These are phyloP conservation scores for Cenchrus purpureus DNA, from an alignment of 176 grass and related monocot species.

Conservation along the genomic window DNA sequence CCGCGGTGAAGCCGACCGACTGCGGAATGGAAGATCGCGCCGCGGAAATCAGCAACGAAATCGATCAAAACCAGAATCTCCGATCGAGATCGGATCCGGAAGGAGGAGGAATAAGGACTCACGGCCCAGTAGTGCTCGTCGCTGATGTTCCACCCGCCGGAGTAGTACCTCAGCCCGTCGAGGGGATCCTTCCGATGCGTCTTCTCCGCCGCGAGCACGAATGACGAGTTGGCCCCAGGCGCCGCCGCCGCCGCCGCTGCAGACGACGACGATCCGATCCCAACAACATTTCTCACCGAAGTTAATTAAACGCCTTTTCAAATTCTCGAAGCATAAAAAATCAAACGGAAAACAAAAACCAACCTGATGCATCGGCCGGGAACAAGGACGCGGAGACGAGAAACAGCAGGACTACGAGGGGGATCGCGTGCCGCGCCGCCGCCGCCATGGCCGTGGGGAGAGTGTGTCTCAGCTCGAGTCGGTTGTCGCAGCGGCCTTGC, in stretches of 20 bases:
- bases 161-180: conserved; percentile 62
- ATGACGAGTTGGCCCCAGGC: conserved; percentile 40
- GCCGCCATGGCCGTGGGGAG: not conserved
- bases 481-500: not conserved
- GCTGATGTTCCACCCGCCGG: conserved; percentile 93
- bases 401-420: not conserved
- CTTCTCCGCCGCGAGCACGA: conserved; percentile 66
- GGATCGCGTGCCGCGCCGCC: not conserved
- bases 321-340: not conserved
- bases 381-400: not conserved
- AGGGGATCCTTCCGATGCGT: conserved; percentile 85
- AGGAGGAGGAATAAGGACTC: not conserved
- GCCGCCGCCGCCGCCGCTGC: conserved; percentile 26
- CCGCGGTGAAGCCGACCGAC: conserved; percentile 81
- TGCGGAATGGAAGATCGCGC: conserved; percentile 2
- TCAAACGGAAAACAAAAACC: not conserved
- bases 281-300: conserved; percentile 1
- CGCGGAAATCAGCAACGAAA: not conserved
- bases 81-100: not conserved
- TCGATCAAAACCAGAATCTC: not conserved
- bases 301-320: not conserved
- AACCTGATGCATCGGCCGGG: conserved; percentile 18
- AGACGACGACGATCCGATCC: not conserved
- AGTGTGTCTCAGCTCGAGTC: not conserved
- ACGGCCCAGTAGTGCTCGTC: conserved; percentile 83